phyloP scores from a whole-genome alignment of 768 basidiomycete genomes.

The Hemileccinum rubropunctum region DNA sequence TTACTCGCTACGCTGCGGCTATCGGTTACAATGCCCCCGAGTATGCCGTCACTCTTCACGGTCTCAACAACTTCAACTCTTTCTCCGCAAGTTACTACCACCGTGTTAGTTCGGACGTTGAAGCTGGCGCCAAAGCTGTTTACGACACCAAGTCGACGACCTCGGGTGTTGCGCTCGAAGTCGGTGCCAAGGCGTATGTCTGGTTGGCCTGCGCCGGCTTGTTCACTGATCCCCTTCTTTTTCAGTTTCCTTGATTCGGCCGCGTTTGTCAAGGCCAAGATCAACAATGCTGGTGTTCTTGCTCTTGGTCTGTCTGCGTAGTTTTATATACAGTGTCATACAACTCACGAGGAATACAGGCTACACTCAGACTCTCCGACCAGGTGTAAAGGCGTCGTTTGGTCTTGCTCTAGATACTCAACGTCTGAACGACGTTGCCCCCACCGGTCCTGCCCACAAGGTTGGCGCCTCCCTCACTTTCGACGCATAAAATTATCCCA shows the following conservation, averaged over 20 bases:
- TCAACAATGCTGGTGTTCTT: conserved; percentile 94
- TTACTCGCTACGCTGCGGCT: conserved; percentile 90
- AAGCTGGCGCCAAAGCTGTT: conserved; percentile 94
- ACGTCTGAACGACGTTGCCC: conserved; percentile 73
- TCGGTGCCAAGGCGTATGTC: conserved; percentile 91
- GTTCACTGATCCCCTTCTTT: background rate
- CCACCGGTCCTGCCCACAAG: conserved; percentile 75
- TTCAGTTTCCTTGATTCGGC: conserved; percentile 77
- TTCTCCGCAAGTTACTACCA: conserved; percentile 99
- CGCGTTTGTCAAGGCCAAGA: conserved; percentile 96
- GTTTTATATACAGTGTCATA: background rate
- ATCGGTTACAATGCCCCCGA: conserved; percentile 95
- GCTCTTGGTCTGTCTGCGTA: conserved; percentile 57
- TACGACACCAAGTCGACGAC: conserved; percentile 93
- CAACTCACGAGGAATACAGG: conserved; percentile 39
- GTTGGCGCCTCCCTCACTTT: conserved; percentile 75
- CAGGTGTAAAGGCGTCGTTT: conserved; percentile 89
- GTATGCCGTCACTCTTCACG: conserved; percentile 92
- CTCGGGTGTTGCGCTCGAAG: conserved; percentile 85
- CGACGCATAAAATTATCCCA: conserved; percentile 50
- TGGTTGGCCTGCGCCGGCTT: background rate
- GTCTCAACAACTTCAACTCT: conserved; percentile 89
- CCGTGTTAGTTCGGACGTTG: conserved; percentile 86
- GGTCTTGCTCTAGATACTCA: conserved; percentile 96
- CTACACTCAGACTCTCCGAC: conserved; percentile 91